Evolutionary conservation across 768 basidiomycete genomes (phyloP).

Genomic region (Aureoboletus auriporus): DNA sequence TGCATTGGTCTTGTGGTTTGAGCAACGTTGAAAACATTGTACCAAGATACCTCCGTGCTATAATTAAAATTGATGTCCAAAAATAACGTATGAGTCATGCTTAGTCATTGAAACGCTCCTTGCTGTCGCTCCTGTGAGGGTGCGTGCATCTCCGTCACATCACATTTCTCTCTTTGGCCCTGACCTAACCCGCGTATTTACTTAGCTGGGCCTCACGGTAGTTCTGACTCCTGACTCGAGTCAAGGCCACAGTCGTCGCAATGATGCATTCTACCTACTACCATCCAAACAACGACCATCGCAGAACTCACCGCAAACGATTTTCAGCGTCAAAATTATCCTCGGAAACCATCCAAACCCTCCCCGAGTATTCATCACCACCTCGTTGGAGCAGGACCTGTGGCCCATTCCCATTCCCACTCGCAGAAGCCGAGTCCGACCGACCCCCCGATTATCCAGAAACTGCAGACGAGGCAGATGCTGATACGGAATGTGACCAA

Average conservation of each 20-base stretch:
- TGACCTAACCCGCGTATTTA: slow-evolving; percentile 2
- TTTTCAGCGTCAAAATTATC: slow-evolving; percentile 55
- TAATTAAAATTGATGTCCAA: too few relatives aligned
- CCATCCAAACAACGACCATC: slow-evolving; percentile 17
- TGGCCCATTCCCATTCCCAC: slow-evolving; percentile 13
- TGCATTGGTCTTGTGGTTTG: too few relatives aligned
- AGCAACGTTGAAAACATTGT: too few relatives aligned
- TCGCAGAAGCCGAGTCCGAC: slow-evolving; percentile 42
- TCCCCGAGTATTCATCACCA: slow-evolving; percentile 60
- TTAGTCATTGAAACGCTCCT: slow-evolving; percentile 17
- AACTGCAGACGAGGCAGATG: slow-evolving; percentile 74
- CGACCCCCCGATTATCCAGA: slow-evolving; percentile 73
- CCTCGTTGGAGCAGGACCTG: slow-evolving; percentile 18
- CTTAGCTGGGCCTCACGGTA: slow-evolving; percentile 9
- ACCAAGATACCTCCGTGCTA: too few relatives aligned
- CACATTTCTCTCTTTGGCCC: slow-evolving; percentile 4
- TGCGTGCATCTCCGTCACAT: slow-evolving; percentile 1
- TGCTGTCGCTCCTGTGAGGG: background rate
- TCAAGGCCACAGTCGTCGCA: background rate
- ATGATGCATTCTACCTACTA: slow-evolving; percentile 18
- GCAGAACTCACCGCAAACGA: slow-evolving; percentile 51
- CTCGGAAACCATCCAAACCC: slow-evolving; percentile 59
- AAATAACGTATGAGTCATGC: slow-evolving; percentile 9
- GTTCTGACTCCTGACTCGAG: slow-evolving; percentile 9
- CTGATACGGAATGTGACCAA: slow-evolving; percentile 49